A percentile compares a stretch with the other conserved stretches of the same genome.
Evolutionary conservation across 1,284 basidiomycete genomes (phyloP).

Genomic region (Stygiomarasmius scandens): DNA sequence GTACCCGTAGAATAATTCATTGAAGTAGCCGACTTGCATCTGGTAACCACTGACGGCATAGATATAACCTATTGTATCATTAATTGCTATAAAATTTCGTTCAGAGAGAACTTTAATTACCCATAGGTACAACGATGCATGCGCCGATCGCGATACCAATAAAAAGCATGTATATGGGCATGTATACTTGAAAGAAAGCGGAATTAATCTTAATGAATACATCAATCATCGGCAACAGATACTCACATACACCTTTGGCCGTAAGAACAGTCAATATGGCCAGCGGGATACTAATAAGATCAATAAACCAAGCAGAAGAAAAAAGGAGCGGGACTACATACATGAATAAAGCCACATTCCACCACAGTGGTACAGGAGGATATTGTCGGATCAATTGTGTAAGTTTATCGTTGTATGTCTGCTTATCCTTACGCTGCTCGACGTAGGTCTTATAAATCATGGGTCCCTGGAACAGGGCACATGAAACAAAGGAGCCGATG

Average conservation of each 20-base stretch:
- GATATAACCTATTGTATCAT: constrained; percentile 18
- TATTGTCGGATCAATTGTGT: constrained; percentile 27
- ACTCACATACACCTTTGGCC: constrained; percentile 23
- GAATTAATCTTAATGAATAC: neutral
- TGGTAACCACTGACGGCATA: constrained; percentile 26
- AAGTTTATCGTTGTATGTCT: constrained; percentile 24
- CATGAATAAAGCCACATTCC: constrained; percentile 24
- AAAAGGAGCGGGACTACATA: neutral
- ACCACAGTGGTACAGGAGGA: constrained; percentile 26
- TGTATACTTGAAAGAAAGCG: constrained; percentile 16
- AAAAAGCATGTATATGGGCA: constrained; percentile 29
- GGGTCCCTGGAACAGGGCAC: constrained; percentile 27
- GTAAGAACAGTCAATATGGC: constrained; percentile 23
- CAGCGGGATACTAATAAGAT: constrained; percentile 17
- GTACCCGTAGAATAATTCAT: constrained; percentile 29
- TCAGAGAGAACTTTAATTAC: constrained; percentile 6
- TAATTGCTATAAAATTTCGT: neutral
- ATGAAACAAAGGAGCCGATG: constrained; percentile 24
- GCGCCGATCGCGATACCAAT: constrained; percentile 25
- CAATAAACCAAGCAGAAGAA: too few relatives aligned
- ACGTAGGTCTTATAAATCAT: constrained; percentile 20
- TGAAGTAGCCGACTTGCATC: constrained; percentile 23
- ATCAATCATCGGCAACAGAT: neutral
- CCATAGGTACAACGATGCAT: constrained; percentile 27
- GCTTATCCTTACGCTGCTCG: constrained; percentile 5